phyloP scores from a whole-genome alignment of 345 rosid species.

The Psidium guajava region DNA sequence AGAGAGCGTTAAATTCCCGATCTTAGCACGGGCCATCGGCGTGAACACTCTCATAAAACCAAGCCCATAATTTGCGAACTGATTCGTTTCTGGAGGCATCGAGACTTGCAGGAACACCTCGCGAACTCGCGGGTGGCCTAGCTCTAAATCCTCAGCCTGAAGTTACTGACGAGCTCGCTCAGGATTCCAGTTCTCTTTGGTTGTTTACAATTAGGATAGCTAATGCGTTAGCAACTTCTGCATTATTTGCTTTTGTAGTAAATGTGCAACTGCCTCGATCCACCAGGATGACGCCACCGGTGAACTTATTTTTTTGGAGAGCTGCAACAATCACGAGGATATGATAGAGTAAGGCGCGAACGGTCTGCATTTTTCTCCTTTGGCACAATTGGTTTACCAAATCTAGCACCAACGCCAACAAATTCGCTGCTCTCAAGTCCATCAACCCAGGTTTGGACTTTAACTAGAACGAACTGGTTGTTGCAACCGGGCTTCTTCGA shows the following conservation, averaged over 20 bases:
- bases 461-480: too few species aligned
- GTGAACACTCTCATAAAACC: too few species aligned
- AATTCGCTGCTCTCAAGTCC: constrained; percentile 70
- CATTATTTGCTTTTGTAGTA: constrained; percentile 79
- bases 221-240: constrained; percentile 85
- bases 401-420: constrained; percentile 97
- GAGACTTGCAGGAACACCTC: too few species aligned
- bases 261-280: constrained; percentile 86
- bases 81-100: too few species aligned
- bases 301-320: constrained; percentile 52
- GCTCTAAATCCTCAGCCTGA: too few species aligned
- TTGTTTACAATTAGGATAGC: constrained; percentile 88
- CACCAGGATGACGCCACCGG: constrained; percentile 76
- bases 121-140: too few species aligned
- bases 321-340: constrained; percentile 82
- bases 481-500: too few species aligned
- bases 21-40: too few species aligned
- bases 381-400: constrained; percentile 69
- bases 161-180: too few species aligned
- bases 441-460: constrained; percentile 93
- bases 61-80: too few species aligned
- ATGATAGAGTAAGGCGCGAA: constrained; percentile 54
- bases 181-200: too few species aligned
- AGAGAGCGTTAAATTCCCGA: too few species aligned
- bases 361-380: constrained; percentile 93